These are phyloP conservation scores for Fusarium redolens DNA, from an alignment of 2,329 filamentous ascomycete species.

Conservation along the genomic window DNA sequence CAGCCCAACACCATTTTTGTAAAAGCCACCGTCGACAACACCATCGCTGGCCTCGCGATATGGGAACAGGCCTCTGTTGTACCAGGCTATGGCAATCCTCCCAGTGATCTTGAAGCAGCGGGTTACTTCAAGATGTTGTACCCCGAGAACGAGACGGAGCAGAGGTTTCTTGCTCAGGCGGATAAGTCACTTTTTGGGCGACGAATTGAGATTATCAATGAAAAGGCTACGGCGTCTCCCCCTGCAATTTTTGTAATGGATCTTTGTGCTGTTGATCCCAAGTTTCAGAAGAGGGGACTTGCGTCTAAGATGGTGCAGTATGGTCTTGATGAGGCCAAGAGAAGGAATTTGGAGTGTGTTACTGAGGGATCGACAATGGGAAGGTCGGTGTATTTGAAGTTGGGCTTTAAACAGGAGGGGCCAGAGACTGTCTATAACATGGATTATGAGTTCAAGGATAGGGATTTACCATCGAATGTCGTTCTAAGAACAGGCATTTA, in stretches of 20 bases:
- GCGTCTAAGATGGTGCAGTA: slow-evolving; percentile 59
- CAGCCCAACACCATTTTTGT: slow-evolving; percentile 63
- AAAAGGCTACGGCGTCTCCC: slow-evolving; percentile 51
- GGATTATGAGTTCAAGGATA: slow-evolving; percentile 55
- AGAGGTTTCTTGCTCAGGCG: slow-evolving; percentile 59
- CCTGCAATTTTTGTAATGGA: slow-evolving; percentile 64
- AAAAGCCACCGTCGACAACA: slow-evolving; percentile 60
- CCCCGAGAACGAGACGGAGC: slow-evolving; percentile 57
- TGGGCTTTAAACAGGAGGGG: slow-evolving; percentile 58
- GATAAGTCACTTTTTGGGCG: slow-evolving; percentile 57
- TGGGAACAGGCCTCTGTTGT: slow-evolving; percentile 65
- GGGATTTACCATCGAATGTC: slow-evolving; percentile 56
- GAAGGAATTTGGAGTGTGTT: slow-evolving; percentile 55
- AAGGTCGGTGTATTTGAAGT: slow-evolving; percentile 56
- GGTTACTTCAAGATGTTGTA: slow-evolving; percentile 53
- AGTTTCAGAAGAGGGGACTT: slow-evolving; percentile 62
- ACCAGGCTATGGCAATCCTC: slow-evolving; percentile 58
- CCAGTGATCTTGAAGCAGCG: slow-evolving; percentile 45
- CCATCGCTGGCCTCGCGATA: slow-evolving; percentile 64
- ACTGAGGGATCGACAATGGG: slow-evolving; percentile 63
- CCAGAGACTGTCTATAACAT: slow-evolving; percentile 56
- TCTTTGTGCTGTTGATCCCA: slow-evolving; percentile 64
- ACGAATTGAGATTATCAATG: slow-evolving; percentile 55
- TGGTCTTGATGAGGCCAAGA: slow-evolving; percentile 57
- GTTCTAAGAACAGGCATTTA: slow-evolving; percentile 57